These are phyloP conservation scores for Geotrichum phurueaensis DNA, from an alignment of 1,139 yeast species.

Conservation along the genomic window DNA sequence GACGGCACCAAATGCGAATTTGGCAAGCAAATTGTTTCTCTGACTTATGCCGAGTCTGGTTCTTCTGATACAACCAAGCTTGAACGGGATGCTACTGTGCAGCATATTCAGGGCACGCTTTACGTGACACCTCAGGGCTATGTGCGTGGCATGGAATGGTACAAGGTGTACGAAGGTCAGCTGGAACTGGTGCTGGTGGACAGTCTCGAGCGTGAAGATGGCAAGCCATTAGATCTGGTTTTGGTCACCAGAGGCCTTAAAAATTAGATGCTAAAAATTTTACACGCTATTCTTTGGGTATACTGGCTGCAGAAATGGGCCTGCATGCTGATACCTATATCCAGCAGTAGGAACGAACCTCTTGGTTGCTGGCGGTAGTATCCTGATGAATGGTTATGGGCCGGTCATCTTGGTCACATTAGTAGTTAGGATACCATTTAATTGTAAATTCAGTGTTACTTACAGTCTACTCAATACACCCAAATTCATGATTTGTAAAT, in stretches of 20 bases:
- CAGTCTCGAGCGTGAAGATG: not conserved
- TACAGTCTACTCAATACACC: too few relatives aligned
- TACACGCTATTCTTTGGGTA: not conserved
- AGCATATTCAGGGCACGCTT: slow-evolving; percentile 8
- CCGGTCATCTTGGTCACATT: too few relatives aligned
- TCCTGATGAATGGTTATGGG: too few relatives aligned
- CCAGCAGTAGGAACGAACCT: too few relatives aligned
- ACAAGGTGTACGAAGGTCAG: not conserved
- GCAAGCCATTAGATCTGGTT: not conserved
- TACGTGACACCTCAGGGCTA: slow-evolving; percentile 5
- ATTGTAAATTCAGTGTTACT: too few relatives aligned
- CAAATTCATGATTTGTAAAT: too few relatives aligned
- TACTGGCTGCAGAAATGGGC: not conserved
- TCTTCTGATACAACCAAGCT: not conserved
- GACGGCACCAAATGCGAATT: not conserved
- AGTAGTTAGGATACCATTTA: too few relatives aligned
- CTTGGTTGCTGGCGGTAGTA: too few relatives aligned
- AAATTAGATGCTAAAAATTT: not conserved
- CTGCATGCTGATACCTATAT: too few relatives aligned
- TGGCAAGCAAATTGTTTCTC: slow-evolving; percentile 2
- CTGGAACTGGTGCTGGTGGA: slow-evolving; percentile 10
- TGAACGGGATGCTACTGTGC: not conserved
- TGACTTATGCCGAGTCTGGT: not conserved
- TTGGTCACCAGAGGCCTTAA: not conserved
- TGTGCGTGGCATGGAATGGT: slow-evolving; percentile 4